Evolutionary conservation across 2,329 filamentous ascomycete genomes (phyloP), one percentile per base, ranked within the genome.

Genomic region (Hypoxylon sp.): DNA sequence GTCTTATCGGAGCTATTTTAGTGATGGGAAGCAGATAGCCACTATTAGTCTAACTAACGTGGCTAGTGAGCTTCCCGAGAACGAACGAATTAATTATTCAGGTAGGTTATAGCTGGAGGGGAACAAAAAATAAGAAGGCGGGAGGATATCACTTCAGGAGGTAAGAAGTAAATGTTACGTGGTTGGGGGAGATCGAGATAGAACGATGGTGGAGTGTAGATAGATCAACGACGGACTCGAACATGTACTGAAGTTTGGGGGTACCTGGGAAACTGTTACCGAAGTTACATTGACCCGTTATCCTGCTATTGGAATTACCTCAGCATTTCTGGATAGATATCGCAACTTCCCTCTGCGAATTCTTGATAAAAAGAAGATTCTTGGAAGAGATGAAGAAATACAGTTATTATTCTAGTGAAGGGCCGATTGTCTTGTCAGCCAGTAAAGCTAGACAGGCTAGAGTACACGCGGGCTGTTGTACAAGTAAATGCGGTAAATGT

Each of bases 51-150:
- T 55, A 17, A 57, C 58, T 63, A 70, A 60, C 62, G 52, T 58
- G 49, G 68, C 62, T 64, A 61, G 51, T 55, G 43, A 63, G 62
- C 60, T 68, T 65, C 62, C 56, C 56, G 60, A 38, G 9, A 65
- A 53, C 61, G 59, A 70, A 55, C 60, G 65, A 52, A 65, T 46
- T 21, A 43, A 59, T 52, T 56, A 56, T 46, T 55, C 46, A 48
- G 50, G 36, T 63, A 32, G 59, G 41, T 63, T 60, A 23, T 46
- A 56, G 28, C n/a, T n/a, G n/a, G n/a, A n/a, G 34, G 52, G 17
- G 30, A 21, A 49, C n/a, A 38, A 30, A 57, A 50, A 63, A 34
- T 36, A 55, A 14, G 25, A 50, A 52, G 43, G 48, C 21, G 57
- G 36, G 46, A 41, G 17, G 38, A 25, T 46, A 21, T 46, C 28